Conservation (phyloP, 768 basidiomycete genomes). For the Psilocybe cyanescens region DNA sequence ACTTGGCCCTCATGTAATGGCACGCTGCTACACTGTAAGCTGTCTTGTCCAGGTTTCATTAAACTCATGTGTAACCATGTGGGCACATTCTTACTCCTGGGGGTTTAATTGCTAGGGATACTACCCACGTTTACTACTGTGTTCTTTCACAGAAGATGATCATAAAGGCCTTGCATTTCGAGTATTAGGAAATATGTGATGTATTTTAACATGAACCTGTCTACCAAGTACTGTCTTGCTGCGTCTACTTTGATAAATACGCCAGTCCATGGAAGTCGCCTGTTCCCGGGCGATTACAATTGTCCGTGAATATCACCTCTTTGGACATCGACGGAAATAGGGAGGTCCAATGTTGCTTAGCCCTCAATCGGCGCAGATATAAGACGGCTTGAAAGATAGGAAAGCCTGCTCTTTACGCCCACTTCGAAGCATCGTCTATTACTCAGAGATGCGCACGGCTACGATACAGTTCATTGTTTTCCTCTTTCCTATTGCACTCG, state of each 20-base stretch:
- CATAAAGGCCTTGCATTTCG: background rate
- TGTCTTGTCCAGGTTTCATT: background rate
- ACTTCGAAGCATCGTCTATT: background rate
- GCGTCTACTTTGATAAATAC: background rate
- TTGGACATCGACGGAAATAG: background rate
- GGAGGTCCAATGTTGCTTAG: background rate
- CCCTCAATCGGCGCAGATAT: background rate
- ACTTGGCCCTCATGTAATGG: background rate
- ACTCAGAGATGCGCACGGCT: background rate
- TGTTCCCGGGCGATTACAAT: background rate
- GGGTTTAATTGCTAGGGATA: background rate
- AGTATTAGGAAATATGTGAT: background rate
- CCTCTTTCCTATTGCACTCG: background rate
- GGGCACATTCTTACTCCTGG: background rate
- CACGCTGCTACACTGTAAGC: background rate
- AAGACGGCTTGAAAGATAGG: background rate
- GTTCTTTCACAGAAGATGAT: background rate
- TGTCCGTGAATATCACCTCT: background rate
- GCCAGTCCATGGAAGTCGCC: background rate
- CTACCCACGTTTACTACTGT: background rate
- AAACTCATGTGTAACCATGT: background rate
- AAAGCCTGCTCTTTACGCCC: background rate
- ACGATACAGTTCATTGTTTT: background rate
- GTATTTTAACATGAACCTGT: background rate
- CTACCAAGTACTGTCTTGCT: background rate